Base-by-base conservation (phyloP, 768 basidiomycete species). In the Mycena filopes region DNA sequence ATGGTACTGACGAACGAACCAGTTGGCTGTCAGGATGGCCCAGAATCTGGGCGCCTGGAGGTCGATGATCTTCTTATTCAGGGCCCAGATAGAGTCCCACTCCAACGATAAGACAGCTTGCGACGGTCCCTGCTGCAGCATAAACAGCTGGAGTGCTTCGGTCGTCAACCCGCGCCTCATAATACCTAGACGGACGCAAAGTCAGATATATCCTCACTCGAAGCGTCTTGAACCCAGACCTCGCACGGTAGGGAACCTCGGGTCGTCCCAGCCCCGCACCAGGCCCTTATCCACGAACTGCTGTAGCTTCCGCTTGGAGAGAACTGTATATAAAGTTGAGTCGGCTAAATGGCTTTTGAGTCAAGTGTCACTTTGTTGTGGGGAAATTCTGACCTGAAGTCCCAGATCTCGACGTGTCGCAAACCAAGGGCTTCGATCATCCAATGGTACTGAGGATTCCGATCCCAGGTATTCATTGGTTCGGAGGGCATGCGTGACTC, bases 381-480 rank as follows among this genome's bases (percentile, higher is more conserved):
- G 12, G 16, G 12, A 26, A 54, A 20, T 55, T 62, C 31, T 20
- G 55, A 92, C 91, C 94, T 96, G 79, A 95, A 99, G 77, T 99
- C 98, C 94, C 97, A 99, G 71, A 99, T 93, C 70, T 90, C 82
- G 55, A 97, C 94, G 61, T 85, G 84, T 31, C 95, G 89, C 50
- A 99, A 75, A 33, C 82, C 86, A 47, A 97, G 82, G 9, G 93
- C 90, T 38, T 94, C 86, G 55, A 94, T 86, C 94, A 99, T 95
- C 98, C 98, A 99, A 58, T 89, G 84, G 77, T 98, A 99, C 74
- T 99, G 98, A 23, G 94, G 90, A 75, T 99, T 98, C 70, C 98
- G 88, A 76, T 99, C 98, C 54, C 95, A n/a, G 90, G 80, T 99
- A 99, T 79, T 99, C 98, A 82, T 95, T 99, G 12, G 98, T 99